phyloP scores from a whole-genome alignment of 2,329 filamentous ascomycete genomes.

The Cryphonectria carpinicola region DNA sequence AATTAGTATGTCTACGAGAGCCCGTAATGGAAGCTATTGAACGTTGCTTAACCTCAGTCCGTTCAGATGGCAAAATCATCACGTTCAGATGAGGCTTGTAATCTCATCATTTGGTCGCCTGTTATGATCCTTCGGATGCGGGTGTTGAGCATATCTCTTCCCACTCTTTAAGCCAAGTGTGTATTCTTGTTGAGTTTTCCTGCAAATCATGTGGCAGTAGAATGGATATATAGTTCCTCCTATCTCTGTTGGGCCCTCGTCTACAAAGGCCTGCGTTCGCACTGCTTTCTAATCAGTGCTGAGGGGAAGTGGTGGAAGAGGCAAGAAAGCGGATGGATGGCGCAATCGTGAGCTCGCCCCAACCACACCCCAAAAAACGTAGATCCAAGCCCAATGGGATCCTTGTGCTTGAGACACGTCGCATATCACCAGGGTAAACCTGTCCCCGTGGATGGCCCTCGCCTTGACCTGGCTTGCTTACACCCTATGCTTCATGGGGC shows the following conservation, averaged over 20 bases:
- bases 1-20: background rate
- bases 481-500: background rate
- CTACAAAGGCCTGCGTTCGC: background rate
- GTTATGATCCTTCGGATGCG: background rate
- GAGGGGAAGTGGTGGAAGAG: conserved; percentile 20
- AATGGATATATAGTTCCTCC: background rate
- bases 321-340: conserved; percentile 23
- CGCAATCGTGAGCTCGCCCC: conserved; percentile 23
- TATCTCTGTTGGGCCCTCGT: background rate
- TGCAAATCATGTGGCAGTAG: background rate
- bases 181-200: background rate
- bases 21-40: background rate
- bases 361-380: conserved; percentile 14
- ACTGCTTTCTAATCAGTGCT: background rate
- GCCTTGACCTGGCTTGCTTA: conserved; percentile 3
- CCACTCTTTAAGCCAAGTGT: background rate
- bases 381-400: conserved; percentile 10
- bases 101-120: background rate
- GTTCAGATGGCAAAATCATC: background rate
- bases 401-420: conserved; percentile 11
- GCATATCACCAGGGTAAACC: conserved; percentile 1
- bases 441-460: conserved; percentile 15
- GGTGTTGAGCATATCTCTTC: background rate
- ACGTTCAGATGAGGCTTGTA: background rate
- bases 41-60: background rate